A percentile compares a stretch with the other conserved stretches of the same genome.
phyloP scores from a whole-genome alignment of 192 early-diverging fungal genomes.

The Entophlyctis helioformis region DNA sequence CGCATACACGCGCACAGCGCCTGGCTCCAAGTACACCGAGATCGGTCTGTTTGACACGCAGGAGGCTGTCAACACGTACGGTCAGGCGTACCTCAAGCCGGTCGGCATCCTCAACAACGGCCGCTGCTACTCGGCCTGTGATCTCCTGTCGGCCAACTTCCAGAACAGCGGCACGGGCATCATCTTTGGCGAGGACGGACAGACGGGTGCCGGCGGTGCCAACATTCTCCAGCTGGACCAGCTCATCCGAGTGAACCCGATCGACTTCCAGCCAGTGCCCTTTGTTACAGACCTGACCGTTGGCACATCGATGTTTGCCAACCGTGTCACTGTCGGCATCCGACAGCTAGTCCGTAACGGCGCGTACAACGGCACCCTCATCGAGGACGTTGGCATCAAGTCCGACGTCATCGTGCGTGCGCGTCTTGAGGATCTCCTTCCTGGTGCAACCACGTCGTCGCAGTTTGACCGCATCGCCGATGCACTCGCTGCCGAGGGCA shows the following conservation, averaged over 20 bases:
- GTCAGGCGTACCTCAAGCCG: no score
- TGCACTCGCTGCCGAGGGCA: no score
- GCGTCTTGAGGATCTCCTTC: neutral
- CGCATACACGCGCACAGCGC: no score
- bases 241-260: neutral
- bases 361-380: neutral
- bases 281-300: no score
- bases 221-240: neutral
- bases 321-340: neutral
- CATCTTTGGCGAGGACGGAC: no score
- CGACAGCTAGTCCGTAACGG: constrained; percentile 4
- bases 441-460: neutral
- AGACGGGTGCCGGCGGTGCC: no score
- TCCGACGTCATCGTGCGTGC: constrained; percentile 3
- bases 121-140: constrained; percentile 4
- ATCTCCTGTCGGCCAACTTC: no score
- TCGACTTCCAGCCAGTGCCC: neutral
- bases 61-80: no score
- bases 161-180: no score
- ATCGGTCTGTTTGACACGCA: no score
- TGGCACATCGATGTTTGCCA: neutral
- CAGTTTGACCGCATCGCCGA: constrained; percentile 4
- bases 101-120: no score
- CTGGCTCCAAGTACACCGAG: no score
- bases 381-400: constrained; percentile 3